Base-by-base conservation (phyloP, 2,329 filamentous ascomycete species). In the Xenoacremonium recifei region DNA sequence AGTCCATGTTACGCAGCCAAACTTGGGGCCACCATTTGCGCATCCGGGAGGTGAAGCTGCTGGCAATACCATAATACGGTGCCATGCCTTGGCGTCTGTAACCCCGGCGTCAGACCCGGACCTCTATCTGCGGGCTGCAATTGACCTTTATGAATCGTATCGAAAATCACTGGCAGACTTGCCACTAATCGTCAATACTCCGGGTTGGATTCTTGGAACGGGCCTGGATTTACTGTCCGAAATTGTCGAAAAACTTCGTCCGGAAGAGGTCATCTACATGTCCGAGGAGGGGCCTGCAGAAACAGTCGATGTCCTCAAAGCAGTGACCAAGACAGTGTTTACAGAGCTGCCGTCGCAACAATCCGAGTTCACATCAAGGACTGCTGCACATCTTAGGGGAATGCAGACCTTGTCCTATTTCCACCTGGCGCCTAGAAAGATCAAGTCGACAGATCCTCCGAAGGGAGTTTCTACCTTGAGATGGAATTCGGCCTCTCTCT, bases 331-430 rank as follows among this genome's bases (percentile, higher is more conserved):
- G 17, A 65, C 65, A 5, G 53, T 55, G 0, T 70, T 85, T 33
- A 65, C 69, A 29, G 68, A 71, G 5, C 65, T 89, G 4, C 76
- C 82, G 5, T 83, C 84, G 2, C 77, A 83, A 51, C 63, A 73
- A 7, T 72, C 71, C n/a, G 76, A 80, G 30, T 70, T 71, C 30
- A 71, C 71, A 1, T 68, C 76, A 3, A 71, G 83, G 27, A 86
- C 82, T 9, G 76, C 85, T 0, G 73, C 79, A 0, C 82, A 91
- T 47, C 64, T 88, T 3, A 71, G 85, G 37, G 75, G 77, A 5
- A 89, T 92, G 84, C 85, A 90, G 52, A 80, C 76, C n/a, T 83
- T 89, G 74, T 84, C 86, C 0, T 92, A 91, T 54, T 89, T 92
- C 55, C 88, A 92, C 58, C 25, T 53, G 10, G 45, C 57, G 25